Evolutionary conservation across 2,329 filamentous ascomycete species (phyloP), one percentile per base, ranked within the genome.

Genomic region (Fusarium torulosum): DNA sequence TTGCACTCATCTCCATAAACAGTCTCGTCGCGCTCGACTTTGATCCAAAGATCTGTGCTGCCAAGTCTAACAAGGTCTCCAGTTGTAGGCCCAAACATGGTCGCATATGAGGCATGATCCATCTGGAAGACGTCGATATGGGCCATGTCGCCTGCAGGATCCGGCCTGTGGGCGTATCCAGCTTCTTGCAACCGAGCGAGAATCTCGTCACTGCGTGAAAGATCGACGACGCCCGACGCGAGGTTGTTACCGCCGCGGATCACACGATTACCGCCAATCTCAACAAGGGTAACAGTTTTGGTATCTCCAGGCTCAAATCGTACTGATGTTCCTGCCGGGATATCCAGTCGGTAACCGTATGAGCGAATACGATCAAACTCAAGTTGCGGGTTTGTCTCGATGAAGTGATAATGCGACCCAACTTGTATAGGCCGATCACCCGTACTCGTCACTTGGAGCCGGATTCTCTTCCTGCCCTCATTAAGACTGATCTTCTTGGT

Each of bases 331-430:
- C 95, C 95, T 0, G 95, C 94, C 3, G 95, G 84, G 59, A 98
- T 96, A 75, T 98, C 94, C 15, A 98, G 85, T 13, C 94, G 87
- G 79, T 88, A 97, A 7, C 95, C 95, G 74, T 96, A 96, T 1
- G 94, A 88, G 69, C 88, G 88, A 49, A 88, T 82, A 25, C 95
- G 92, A 79, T 98, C 95, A 77, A 98, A 98, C 64, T 92, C 88
- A 50, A 98, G 85, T 77, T 92, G 88, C 1, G 94, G 92, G 79
- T 98, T 98, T n/a, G 90, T 91, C 82, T 98, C 95, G 75, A 97
- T 88, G 77, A 98, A 97, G 80, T 97, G 95, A 78, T 97, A 98
- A 80, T 98, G 95, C 31, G 93, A 97, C 31, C 95, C 95, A 61
- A 94, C 91, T 84, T 97, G 94, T 63, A 97, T 91, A 2, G 95